phyloP scores from a whole-genome alignment of 352 stramenopile genomes.

The Globisporangium camurandrum region DNA sequence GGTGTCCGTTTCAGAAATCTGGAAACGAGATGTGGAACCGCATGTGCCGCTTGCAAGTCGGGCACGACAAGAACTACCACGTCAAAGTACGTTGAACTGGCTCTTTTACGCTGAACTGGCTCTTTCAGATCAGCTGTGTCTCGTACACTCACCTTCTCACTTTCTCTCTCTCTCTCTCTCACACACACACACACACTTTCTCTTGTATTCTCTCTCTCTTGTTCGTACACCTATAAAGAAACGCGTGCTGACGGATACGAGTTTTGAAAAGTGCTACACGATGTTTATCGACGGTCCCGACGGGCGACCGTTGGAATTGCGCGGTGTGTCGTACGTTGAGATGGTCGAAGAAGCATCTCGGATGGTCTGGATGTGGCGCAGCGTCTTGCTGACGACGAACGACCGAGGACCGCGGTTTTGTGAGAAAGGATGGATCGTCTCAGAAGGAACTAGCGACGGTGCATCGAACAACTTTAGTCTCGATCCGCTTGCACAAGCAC shows the following conservation, averaged over 20 bases:
- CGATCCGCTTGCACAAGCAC: too few relatives aligned
- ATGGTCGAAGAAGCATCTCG: conserved; percentile 5
- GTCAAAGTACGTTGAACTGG: conserved; percentile 1
- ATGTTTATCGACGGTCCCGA: conserved; percentile 9
- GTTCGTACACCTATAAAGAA: conserved; percentile 7
- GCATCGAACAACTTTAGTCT: not conserved
- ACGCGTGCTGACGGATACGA: conserved; percentile 1
- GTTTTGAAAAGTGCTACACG: conserved; percentile 13
- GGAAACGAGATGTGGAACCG: conserved; percentile 1
- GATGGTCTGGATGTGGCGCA: conserved; percentile 4
- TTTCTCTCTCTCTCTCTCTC: too few relatives aligned
- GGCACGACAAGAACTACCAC: conserved; percentile 15
- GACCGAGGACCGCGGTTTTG: conserved; percentile 3
- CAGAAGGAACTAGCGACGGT: not conserved
- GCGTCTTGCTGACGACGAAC: not conserved
- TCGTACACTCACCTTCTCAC: too few relatives aligned
- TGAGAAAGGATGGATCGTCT: conserved; percentile 11
- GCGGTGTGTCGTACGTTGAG: conserved; percentile 5
- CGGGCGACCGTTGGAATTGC: conserved; percentile 2
- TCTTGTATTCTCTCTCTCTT: not conserved
- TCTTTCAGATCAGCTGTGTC: too few relatives aligned
- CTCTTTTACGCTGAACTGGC: too few relatives aligned
- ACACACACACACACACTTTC: too few relatives aligned
- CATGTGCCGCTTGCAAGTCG: conserved; percentile 1
- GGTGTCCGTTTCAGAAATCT: conserved; percentile 7